phyloP scores from a whole-genome alignment of 2,329 filamentous ascomycete genomes.

The Colletotrichum endophyticum region DNA sequence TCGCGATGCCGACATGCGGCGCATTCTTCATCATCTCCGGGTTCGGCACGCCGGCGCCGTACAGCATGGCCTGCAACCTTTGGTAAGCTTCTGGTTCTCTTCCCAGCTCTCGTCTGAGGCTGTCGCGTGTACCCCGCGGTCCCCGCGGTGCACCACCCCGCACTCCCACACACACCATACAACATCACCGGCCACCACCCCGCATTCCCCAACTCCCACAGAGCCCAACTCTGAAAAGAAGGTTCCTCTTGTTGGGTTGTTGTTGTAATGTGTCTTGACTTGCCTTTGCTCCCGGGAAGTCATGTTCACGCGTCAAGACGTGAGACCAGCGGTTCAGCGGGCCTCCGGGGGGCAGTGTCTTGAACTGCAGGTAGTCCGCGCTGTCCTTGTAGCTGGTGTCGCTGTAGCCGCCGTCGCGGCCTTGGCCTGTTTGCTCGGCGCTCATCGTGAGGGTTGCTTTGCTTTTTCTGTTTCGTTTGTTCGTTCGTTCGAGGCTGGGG shows the following conservation, averaged over 20 bases:
- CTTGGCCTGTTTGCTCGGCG: background rate
- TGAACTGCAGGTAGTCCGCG: slow-evolving; percentile 59
- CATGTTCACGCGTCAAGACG: slow-evolving; percentile 81
- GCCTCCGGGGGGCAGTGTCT: slow-evolving; percentile 54
- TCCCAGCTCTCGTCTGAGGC: background rate
- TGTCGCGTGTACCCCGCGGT: slow-evolving; percentile 11
- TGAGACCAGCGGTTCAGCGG: slow-evolving; percentile 85
- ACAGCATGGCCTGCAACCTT: slow-evolving; percentile 80
- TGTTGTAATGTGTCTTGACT: slow-evolving; percentile 8
- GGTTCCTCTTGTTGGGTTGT: background rate
- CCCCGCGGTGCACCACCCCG: background rate
- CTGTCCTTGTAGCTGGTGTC: slow-evolving; percentile 46
- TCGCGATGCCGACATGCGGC: slow-evolving; percentile 88
- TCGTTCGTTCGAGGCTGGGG: background rate
- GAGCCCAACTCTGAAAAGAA: background rate
- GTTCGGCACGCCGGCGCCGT: slow-evolving; percentile 87
- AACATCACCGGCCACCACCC: background rate
- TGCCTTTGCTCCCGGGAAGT: slow-evolving; percentile 90
- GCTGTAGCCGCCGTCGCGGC: background rate
- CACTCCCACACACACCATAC: background rate
- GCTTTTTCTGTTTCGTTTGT: background rate
- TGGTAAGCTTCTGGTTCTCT: background rate
- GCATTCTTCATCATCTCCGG: slow-evolving; percentile 86
- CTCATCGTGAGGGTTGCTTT: background rate
- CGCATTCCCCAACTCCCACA: slow-evolving; percentile 8